Percentiles rank a stretch among this genome's conserved stretches.
These are phyloP conservation scores for Adansonia madagascariensis DNA, from an alignment of 441 rosid species.

Conservation along the genomic window DNA sequence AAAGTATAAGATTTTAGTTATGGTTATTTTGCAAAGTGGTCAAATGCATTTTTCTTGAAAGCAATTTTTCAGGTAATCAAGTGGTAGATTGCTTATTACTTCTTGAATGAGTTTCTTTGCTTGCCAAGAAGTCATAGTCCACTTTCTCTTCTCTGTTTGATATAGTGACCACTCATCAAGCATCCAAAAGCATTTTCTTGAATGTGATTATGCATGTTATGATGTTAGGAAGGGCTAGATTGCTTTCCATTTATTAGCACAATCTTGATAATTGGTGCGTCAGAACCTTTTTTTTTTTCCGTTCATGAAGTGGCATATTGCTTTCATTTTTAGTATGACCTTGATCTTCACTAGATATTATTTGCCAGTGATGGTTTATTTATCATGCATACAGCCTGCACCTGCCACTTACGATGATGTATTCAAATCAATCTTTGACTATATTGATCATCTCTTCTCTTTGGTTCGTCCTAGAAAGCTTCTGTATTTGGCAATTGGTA, in stretches of 20 bases:
- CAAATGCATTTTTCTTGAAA: background rate
- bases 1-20: background rate
- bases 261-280: background rate
- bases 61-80: background rate
- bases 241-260: background rate
- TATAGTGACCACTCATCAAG: no score
- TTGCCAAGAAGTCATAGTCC: no score
- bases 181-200: no score
- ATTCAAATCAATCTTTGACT: slow-evolving; percentile 78
- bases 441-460: slow-evolving; percentile 83
- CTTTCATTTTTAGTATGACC: slow-evolving; percentile 4
- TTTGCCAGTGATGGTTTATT: background rate
- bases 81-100: background rate
- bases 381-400: slow-evolving; percentile 60
- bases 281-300: background rate
- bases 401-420: slow-evolving; percentile 91
- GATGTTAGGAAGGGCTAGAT: no score
- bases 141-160: no score
- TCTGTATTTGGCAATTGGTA: slow-evolving; percentile 93
- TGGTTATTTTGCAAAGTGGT: background rate
- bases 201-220: no score
- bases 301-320: background rate
- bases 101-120: background rate
- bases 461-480: slow-evolving; percentile 96
- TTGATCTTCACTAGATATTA: slow-evolving; percentile 4